These are phyloP conservation scores for Colletotrichum sp. DNA, from an alignment of 2,329 filamentous ascomycete genomes.

Conservation along the genomic window DNA sequence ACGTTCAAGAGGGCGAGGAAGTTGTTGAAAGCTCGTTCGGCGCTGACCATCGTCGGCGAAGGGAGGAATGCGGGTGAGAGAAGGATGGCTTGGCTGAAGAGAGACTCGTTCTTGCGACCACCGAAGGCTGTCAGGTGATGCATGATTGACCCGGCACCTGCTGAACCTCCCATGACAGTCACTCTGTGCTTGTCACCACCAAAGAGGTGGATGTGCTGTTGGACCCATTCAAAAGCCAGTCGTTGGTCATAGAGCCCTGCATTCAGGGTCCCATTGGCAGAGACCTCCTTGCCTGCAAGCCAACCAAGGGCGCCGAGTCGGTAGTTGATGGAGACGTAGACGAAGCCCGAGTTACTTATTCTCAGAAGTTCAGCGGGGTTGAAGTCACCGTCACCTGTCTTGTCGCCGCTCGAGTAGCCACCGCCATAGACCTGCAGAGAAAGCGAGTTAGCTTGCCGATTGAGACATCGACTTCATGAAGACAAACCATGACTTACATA, in stretches of 20 bases:
- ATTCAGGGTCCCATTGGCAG: not conserved
- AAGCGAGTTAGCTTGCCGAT: not conserved
- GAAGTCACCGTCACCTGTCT: not conserved
- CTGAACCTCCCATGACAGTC: not conserved
- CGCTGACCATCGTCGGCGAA: not conserved
- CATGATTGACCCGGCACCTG: not conserved
- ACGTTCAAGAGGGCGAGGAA: not conserved
- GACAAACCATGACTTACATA: not conserved
- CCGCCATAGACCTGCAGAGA: slow-evolving; percentile 14
- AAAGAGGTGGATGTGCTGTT: not conserved
- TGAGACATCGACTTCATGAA: not conserved
- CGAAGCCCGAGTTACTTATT: not conserved
- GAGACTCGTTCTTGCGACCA: slow-evolving; percentile 22
- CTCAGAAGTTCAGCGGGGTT: not conserved
- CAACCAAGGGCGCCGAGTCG: not conserved
- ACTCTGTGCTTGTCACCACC: not conserved
- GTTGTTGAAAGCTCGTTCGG: not conserved
- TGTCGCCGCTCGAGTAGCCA: not conserved
- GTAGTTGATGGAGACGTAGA: not conserved
- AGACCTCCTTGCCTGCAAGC: slow-evolving; percentile 10
- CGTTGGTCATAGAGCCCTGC: slow-evolving; percentile 1
- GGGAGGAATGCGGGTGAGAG: slow-evolving; percentile 36
- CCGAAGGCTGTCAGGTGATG: not conserved
- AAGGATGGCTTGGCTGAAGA: slow-evolving; percentile 41
- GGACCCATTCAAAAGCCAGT: not conserved